phyloP scores from a whole-genome alignment of 768 basidiomycete species.

The Melanogaster broomeanus region DNA sequence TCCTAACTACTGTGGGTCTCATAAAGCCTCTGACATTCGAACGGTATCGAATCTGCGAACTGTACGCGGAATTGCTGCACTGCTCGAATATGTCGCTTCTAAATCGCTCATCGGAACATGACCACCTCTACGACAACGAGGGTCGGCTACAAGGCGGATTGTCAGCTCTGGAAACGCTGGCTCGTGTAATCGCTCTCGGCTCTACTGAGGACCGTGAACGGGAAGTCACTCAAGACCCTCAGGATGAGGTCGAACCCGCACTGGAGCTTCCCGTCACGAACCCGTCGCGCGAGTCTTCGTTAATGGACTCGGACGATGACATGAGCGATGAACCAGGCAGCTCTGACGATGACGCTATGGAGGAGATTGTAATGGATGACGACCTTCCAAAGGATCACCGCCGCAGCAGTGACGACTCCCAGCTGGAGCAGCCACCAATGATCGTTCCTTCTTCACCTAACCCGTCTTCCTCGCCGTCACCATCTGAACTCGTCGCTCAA shows the following conservation, averaged over 20 bases:
- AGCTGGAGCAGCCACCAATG: slow-evolving; percentile 31
- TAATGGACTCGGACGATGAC: slow-evolving; percentile 73
- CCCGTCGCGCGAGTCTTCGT: slow-evolving; percentile 49
- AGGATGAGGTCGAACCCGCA: slow-evolving; percentile 59
- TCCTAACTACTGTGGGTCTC: slow-evolving; percentile 69
- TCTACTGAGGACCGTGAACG: slow-evolving; percentile 54
- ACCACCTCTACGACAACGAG: slow-evolving; percentile 74
- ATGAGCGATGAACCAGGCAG: slow-evolving; percentile 75
- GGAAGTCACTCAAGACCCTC: slow-evolving; percentile 59
- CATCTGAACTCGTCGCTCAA: slow-evolving; percentile 31
- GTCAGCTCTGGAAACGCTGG: slow-evolving; percentile 80
- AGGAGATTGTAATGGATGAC: slow-evolving; percentile 79
- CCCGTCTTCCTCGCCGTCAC: slow-evolving; percentile 30
- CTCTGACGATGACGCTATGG: slow-evolving; percentile 80
- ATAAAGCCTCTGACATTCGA: slow-evolving; percentile 88
- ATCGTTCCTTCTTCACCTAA: slow-evolving; percentile 32
- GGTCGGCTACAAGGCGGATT: slow-evolving; percentile 90
- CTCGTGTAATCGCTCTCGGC: slow-evolving; percentile 75
- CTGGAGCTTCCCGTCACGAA: slow-evolving; percentile 68
- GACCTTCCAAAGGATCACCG: slow-evolving; percentile 44
- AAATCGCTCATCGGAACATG: slow-evolving; percentile 73
- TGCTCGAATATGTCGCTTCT: slow-evolving; percentile 98
- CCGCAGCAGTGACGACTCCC: slow-evolving; percentile 28
- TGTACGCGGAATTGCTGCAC: slow-evolving; percentile 95
- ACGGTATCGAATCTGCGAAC: slow-evolving; percentile 93